These are phyloP conservation scores for Entomophthora muscae DNA, from an alignment of 371 early-diverging fungal genomes.

Conservation along the genomic window DNA sequence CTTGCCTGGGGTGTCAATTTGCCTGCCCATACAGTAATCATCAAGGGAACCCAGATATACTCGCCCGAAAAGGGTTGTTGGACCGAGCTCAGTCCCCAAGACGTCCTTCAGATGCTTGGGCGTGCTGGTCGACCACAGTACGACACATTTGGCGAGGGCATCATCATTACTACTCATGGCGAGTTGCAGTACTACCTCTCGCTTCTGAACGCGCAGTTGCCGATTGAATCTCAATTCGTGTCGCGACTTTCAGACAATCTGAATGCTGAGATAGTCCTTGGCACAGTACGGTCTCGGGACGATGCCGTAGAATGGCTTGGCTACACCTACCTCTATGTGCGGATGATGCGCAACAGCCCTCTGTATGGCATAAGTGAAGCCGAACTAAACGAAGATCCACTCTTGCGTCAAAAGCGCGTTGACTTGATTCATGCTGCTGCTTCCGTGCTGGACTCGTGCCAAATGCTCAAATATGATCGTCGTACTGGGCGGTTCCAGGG, in stretches of 20 bases:
- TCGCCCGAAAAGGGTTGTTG: slow-evolving; percentile 85
- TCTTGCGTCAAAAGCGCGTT: slow-evolving; percentile 63
- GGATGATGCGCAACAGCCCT: slow-evolving; percentile 80
- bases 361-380: slow-evolving; percentile 61
- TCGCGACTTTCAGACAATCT: slow-evolving; percentile 73
- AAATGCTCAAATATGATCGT: slow-evolving; percentile 82
- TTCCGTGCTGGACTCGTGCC: slow-evolving; percentile 61
- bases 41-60: slow-evolving; percentile 98
- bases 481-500: slow-evolving; percentile 72
- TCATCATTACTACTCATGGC: slow-evolving; percentile 85
- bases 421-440: slow-evolving; percentile 85
- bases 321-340: slow-evolving; percentile 91
- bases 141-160: slow-evolving; percentile 93
- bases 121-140: slow-evolving; percentile 99
- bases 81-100: slow-evolving; percentile 86
- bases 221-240: slow-evolving; percentile 96
- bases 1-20: slow-evolving; percentile 99
- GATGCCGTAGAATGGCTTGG: slow-evolving; percentile 96
- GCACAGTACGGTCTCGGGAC: slow-evolving; percentile 71
- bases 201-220: slow-evolving; percentile 83
- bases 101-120: slow-evolving; percentile 98
- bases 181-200: slow-evolving; percentile 92
- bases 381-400: slow-evolving; percentile 65
- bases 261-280: slow-evolving; percentile 95
- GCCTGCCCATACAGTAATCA: slow-evolving; percentile 98